These are phyloP conservation scores for Austroboletus niveus DNA, from an alignment of 1,284 basidiomycete species.

Conservation along the genomic window DNA sequence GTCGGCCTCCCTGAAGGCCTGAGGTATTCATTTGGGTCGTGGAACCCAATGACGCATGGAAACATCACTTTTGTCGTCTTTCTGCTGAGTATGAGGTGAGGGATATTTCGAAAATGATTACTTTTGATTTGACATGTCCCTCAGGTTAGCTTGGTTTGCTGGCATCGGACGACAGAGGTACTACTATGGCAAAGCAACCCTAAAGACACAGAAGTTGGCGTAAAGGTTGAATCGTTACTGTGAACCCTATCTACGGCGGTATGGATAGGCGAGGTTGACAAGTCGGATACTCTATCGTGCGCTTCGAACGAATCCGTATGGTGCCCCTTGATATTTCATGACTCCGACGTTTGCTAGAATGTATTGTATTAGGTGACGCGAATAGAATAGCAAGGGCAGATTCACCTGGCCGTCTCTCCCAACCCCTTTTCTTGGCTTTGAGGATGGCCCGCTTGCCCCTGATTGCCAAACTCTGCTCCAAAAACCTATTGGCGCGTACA, in stretches of 20 bases:
- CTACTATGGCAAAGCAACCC: conserved; percentile 40
- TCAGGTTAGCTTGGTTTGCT: conserved; percentile 60
- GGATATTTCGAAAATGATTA: not conserved
- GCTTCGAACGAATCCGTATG: conserved; percentile 25
- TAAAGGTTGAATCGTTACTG: conserved; percentile 4
- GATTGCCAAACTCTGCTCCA: conserved; percentile 32
- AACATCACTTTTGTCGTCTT: conserved; percentile 65
- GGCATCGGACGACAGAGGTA: conserved; percentile 62
- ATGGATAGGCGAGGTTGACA: too few relatives aligned
- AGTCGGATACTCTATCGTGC: conserved; percentile 7
- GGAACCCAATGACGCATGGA: conserved; percentile 75
- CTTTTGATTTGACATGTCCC: not conserved
- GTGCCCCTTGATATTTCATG: conserved; percentile 31
- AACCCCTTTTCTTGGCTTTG: conserved; percentile 36
- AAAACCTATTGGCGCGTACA: conserved; percentile 26
- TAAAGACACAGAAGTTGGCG: conserved; percentile 18
- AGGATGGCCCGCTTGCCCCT: conserved; percentile 27
- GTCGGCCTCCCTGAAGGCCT: conserved; percentile 57
- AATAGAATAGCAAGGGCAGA: not conserved
- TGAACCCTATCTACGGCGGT: too few relatives aligned
- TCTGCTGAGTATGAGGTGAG: conserved; percentile 55
- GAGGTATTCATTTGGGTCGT: conserved; percentile 46
- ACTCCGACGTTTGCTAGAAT: conserved; percentile 28
- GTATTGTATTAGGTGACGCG: not conserved
- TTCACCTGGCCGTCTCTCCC: conserved; percentile 45